These are phyloP conservation scores for Eimeria maxima DNA, from an alignment of 169 alveolate genomes.

Conservation along the genomic window DNA sequence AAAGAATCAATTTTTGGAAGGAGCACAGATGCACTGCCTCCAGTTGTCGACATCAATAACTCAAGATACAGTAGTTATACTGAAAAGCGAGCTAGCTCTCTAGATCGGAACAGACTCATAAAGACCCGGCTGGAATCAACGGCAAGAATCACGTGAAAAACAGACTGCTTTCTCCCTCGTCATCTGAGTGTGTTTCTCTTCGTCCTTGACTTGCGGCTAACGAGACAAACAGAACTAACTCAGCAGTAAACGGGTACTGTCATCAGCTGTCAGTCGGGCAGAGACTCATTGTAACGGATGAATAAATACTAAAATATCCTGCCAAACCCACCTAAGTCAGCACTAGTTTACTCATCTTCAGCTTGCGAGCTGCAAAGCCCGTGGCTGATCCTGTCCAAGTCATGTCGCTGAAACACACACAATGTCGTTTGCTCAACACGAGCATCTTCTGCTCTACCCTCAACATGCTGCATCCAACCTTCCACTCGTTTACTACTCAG, in stretches of 20 bases:
- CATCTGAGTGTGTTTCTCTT: neutral
- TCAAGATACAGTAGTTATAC: neutral
- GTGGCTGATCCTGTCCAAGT: conserved; percentile 61
- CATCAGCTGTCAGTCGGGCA: neutral
- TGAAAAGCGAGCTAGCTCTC: neutral
- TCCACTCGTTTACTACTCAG: neutral
- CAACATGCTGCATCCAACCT: neutral
- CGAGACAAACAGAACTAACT: neutral
- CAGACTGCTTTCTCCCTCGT: neutral
- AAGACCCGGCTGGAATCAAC: neutral
- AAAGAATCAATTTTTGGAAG: neutral
- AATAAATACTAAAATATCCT: neutral
- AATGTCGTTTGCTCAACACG: neutral
- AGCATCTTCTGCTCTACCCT: neutral
- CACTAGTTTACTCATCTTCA: conserved; percentile 42
- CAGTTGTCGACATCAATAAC: neutral
- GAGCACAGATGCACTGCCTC: neutral
- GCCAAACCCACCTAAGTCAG: neutral
- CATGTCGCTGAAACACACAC: conserved; percentile 38
- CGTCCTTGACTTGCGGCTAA: neutral
- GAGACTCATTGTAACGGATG: neutral
- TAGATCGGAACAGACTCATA: neutral
- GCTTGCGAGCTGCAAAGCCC: conserved; percentile 62
- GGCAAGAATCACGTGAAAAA: neutral
- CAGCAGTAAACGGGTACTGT: neutral